phyloP scores from a whole-genome alignment of 1,284 basidiomycete genomes.

The Wallemia mellicola region DNA sequence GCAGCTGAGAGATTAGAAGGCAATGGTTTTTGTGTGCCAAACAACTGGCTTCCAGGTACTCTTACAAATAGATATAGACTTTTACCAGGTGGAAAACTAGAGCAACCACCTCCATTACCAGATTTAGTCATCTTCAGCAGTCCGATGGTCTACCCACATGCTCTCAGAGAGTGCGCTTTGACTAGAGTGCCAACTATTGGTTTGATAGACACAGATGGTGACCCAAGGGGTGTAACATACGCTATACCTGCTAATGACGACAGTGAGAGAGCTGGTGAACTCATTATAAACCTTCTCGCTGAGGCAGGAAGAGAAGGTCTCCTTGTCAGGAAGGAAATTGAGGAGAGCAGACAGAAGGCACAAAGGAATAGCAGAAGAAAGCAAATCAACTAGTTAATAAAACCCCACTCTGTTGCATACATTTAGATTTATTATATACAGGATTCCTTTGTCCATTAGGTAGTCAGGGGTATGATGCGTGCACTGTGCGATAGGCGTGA shows the following conservation, averaged over 20 bases:
- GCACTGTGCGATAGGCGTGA: too few species aligned
- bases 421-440: too few species aligned
- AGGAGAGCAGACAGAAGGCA: conserved; percentile 5
- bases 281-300: conserved; percentile 67
- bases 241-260: conserved; percentile 97
- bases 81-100: conserved; percentile 17
- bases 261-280: conserved; percentile 57
- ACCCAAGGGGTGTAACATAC: conserved; percentile 89
- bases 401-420: too few species aligned
- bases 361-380: neutral
- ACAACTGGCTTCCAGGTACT: conserved; percentile 77
- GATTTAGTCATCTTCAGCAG: conserved; percentile 74
- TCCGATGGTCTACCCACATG: conserved; percentile 48
- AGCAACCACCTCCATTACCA: conserved; percentile 33
- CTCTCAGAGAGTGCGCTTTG: conserved; percentile 56
- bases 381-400: too few species aligned
- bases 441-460: neutral
- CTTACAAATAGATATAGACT: conserved; percentile 65
- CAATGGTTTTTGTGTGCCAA: conserved; percentile 48
- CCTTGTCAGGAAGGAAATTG: conserved; percentile 16
- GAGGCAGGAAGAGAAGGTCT: conserved; percentile 62
- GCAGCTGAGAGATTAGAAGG: conserved; percentile 47
- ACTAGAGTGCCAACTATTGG: conserved; percentile 62
- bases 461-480: neutral
- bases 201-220: conserved; percentile 78